Conservation (phyloP, 768 basidiomycete species). For the Fibroporia radiculosa region DNA sequence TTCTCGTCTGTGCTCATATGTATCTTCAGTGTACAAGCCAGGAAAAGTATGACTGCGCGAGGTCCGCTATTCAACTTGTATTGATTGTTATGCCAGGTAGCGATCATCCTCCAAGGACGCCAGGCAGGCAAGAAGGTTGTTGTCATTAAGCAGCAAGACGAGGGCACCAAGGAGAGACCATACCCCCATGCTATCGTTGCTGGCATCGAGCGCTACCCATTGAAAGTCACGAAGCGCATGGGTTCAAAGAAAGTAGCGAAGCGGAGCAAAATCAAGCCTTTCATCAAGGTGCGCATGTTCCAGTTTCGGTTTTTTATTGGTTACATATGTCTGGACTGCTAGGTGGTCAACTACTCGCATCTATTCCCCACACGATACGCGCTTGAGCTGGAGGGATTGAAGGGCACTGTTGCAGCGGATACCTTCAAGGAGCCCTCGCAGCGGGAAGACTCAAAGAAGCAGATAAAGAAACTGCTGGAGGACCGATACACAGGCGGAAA, state of each 20-base stretch:
- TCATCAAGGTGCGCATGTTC: conserved; percentile 79
- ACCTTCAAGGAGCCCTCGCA: conserved; percentile 98
- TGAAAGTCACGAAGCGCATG: conserved; percentile 97
- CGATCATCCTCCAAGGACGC: conserved; percentile 96
- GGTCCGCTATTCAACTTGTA: conserved; percentile 5
- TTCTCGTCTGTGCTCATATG: conserved; percentile 7
- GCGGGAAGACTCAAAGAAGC: conserved; percentile 92
- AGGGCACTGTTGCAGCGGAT: conserved; percentile 75
- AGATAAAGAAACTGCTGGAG: conserved; percentile 93
- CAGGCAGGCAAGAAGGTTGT: conserved; percentile 99
- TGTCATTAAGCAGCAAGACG: conserved; percentile 95
- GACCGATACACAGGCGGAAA: conserved; percentile 90
- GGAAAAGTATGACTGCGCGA: conserved; percentile 61
- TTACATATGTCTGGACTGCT: background rate
- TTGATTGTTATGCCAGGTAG: conserved; percentile 46
- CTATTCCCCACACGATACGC: conserved; percentile 99
- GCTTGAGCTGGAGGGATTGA: conserved; percentile 91
- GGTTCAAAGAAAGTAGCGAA: conserved; percentile 88
- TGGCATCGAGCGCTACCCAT: conserved; percentile 95
- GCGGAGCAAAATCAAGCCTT: conserved; percentile 98
- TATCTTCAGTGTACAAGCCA: conserved; percentile 76
- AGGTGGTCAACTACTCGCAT: conserved; percentile 98
- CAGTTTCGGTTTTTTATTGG: background rate
- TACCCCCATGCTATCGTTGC: conserved; percentile 99
- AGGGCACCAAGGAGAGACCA: conserved; percentile 91